Evolutionary conservation across 345 rosid species (phyloP).

Genomic region (Cardamine resedifolia): DNA sequence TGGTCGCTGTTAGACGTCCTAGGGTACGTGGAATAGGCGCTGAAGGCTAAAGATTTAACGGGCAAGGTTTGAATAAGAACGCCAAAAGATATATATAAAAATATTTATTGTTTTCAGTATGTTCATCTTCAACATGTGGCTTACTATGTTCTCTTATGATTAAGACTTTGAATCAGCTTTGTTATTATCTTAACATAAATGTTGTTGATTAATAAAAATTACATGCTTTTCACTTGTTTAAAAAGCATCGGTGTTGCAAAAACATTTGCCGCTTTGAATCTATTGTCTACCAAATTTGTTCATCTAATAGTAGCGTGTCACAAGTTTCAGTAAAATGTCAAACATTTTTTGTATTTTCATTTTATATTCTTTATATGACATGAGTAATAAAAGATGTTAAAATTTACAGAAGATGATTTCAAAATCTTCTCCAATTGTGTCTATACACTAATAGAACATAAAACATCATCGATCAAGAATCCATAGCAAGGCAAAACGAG

Average conservation of each 20-base stretch:
- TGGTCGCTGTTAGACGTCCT: conserved; percentile 58
- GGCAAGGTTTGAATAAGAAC: conserved; percentile 11
- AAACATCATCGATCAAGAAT: background rate
- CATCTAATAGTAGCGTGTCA: no score
- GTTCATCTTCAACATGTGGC: background rate
- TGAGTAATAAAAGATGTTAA: no score
- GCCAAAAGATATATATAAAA: background rate
- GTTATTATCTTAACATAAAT: conserved; percentile 31
- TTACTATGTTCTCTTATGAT: conserved; percentile 16
- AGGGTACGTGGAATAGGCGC: conserved; percentile 79
- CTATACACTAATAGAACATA: background rate
- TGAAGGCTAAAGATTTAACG: conserved; percentile 25
- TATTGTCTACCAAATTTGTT: no score
- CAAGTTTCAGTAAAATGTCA: no score
- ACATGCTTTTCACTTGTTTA: background rate
- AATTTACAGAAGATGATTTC: no score
- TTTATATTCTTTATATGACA: no score
- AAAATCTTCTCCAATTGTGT: background rate
- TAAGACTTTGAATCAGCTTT: conserved; percentile 1
- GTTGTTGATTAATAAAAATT: conserved; percentile 20
- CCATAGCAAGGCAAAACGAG: no score
- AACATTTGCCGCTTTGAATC: background rate
- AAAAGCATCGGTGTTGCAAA: background rate
- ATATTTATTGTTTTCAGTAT: background rate
- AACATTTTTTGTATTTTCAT: no score